Evolutionary conservation across 129 eudicot genomes (phyloP).

Genomic region (carrot (Daucus carota)): DH1_v3.0 NC_030389.2:6246501-6247000

Average conservation of each 20-base stretch:
- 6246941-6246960: too few species aligned
- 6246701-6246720: constrained; percentile 8
- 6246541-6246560: constrained; percentile 43
- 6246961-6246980: too few species aligned
- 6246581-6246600: constrained; percentile 38
- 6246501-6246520: constrained; percentile 31
- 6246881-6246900: too few species aligned
- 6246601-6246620: constrained; percentile 37
- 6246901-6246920: too few species aligned
- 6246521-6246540: constrained; percentile 36
- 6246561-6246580: constrained; percentile 54
- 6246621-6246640: constrained; percentile 47
- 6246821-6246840: constrained; percentile 11
- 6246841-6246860: constrained; percentile 1
- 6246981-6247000: too few species aligned
- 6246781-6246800: constrained; percentile 16
- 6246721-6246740: constrained; percentile 16
- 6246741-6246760: constrained; percentile 10
- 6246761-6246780: not conserved
- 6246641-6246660: constrained; percentile 42
- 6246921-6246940: too few species aligned
- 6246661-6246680: constrained; percentile 26
- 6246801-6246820: constrained; percentile 35
- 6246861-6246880: too few species aligned
- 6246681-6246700: constrained; percentile 21